Evolutionary conservation across 768 basidiomycete genomes (phyloP).

Genomic region (Boletus huronensis): DNA sequence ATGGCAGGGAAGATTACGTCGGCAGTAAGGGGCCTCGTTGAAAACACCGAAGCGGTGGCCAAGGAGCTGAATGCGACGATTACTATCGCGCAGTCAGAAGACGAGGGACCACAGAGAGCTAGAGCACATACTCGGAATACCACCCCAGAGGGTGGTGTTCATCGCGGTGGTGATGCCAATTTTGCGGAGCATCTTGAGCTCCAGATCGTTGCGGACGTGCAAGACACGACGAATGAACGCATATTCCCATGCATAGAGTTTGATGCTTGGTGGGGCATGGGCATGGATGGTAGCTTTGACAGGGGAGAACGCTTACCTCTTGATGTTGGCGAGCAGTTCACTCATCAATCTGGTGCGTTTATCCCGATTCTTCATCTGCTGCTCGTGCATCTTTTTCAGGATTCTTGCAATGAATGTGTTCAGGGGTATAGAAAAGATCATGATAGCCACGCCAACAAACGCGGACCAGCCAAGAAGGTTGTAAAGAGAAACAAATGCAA

Average conservation of each 20-base stretch:
- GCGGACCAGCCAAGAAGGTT: conserved; percentile 88
- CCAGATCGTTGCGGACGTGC: conserved; percentile 78
- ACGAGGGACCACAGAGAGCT: neutral
- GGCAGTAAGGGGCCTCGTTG: conserved; percentile 69
- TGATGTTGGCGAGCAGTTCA: conserved; percentile 90
- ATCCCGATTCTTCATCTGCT: conserved; percentile 94
- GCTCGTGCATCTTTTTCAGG: conserved; percentile 72
- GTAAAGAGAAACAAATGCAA: conserved; percentile 90
- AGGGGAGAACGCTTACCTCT: conserved; percentile 45
- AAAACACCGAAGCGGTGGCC: conserved; percentile 61
- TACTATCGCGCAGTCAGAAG: conserved; percentile 32
- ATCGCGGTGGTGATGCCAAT: conserved; percentile 75
- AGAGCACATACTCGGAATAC: conserved; percentile 49
- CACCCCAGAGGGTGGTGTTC: conserved; percentile 62
- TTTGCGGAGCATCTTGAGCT: conserved; percentile 75
- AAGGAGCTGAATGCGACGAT: conserved; percentile 84
- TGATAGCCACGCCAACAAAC: conserved; percentile 84
- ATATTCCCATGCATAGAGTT: conserved; percentile 93
- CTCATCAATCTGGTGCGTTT: conserved; percentile 84
- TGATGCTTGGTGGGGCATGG: conserved; percentile 55
- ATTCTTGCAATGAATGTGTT: conserved; percentile 70
- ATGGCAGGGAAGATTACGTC: conserved; percentile 97
- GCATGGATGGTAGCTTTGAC: neutral
- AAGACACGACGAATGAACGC: conserved; percentile 79
- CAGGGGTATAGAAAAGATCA: conserved; percentile 77